Percentiles rank a stretch among this genome's conserved stretches.
Conservation (phyloP, 2,329 filamentous ascomycete genomes). For the Beauveria brongniartii region DNA sequence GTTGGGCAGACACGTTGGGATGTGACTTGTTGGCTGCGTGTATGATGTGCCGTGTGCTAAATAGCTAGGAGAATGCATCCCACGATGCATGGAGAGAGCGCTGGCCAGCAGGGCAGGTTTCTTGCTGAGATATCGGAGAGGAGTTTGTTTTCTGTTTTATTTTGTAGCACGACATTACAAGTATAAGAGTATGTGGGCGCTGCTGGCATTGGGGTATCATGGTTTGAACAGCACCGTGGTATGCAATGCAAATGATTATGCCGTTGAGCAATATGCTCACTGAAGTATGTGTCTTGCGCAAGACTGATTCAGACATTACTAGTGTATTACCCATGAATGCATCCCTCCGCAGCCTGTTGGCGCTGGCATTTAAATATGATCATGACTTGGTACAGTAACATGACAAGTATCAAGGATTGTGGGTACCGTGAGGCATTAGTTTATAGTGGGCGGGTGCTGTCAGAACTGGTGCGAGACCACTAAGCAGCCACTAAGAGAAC, state of each 20-base stretch:
- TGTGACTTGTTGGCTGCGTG: slow-evolving; percentile 1
- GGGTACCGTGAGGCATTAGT: slow-evolving; percentile 8
- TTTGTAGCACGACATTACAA: slow-evolving; percentile 11
- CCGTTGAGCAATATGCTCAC: not conserved
- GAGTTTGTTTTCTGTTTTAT: slow-evolving; percentile 8
- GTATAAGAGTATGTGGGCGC: slow-evolving; percentile 11
- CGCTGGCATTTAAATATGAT: no score
- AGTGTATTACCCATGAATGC: no score
- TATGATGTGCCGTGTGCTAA: slow-evolving; percentile 9
- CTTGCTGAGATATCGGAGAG: not conserved
- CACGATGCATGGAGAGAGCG: not conserved
- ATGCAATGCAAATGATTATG: not conserved
- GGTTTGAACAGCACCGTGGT: not conserved
- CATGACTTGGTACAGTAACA: no score
- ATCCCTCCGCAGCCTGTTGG: no score
- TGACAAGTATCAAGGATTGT: not conserved
- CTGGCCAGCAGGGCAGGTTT: not conserved
- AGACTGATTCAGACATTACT: no score
- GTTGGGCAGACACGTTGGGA: not conserved
- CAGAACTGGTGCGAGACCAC: not conserved
- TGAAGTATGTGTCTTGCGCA: no score
- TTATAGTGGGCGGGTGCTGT: not conserved
- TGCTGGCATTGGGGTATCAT: slow-evolving; percentile 1
- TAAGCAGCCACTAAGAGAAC: not conserved
- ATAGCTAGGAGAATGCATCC: not conserved